A percentile compares a stretch with the other conserved stretches of the same genome.
These are phyloP conservation scores for Euphorbia peplus DNA, from an alignment of 345 rosid genomes.

Conservation along the genomic window DNA sequence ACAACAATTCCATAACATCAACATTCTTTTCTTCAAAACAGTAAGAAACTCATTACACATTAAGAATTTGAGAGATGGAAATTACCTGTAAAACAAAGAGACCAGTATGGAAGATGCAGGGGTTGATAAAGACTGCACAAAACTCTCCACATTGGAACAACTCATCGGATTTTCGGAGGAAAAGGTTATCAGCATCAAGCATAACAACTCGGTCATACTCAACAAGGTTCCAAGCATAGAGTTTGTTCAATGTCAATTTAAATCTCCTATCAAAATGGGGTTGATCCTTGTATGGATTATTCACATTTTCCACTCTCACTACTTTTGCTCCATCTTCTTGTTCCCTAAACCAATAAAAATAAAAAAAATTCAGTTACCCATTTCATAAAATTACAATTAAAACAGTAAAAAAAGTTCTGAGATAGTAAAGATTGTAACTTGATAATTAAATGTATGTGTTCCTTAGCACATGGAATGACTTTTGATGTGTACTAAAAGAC, in stretches of 20 bases:
- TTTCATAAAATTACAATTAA: too few relatives aligned
- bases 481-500: not conserved
- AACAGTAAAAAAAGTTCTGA: not conserved
- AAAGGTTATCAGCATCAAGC: constrained; percentile 91
- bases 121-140: constrained; percentile 94
- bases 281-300: constrained; percentile 79
- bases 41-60: not conserved
- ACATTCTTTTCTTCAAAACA: not conserved
- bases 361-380: constrained; percentile 5
- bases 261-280: constrained; percentile 61
- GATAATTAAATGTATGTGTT: not conserved
- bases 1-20: not conserved
- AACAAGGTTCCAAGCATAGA: constrained; percentile 82
- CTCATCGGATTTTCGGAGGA: constrained; percentile 78
- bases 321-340: constrained; percentile 82
- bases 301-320: constrained; percentile 74
- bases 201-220: constrained; percentile 84
- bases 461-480: not conserved
- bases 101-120: constrained; percentile 97
- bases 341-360: constrained; percentile 47
- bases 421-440: not conserved
- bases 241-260: constrained; percentile 82
- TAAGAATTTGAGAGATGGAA: not conserved
- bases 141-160: constrained; percentile 92
- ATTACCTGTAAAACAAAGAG: constrained; percentile 79